Base-by-base conservation (phyloP, 345 rosid species). In the Boechera divaricarpa region DNA sequence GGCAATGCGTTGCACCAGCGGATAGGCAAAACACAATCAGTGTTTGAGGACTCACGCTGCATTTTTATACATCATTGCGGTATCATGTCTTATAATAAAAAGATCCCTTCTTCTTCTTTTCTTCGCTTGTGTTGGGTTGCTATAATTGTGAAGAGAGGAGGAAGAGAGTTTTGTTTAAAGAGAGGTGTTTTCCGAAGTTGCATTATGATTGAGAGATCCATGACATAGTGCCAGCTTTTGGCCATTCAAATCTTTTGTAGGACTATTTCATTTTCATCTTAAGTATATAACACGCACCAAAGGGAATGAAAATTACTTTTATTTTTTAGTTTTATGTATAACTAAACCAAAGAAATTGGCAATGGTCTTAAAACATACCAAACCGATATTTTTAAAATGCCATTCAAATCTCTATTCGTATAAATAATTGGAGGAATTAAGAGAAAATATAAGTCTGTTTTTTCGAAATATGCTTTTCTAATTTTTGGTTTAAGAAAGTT, bases 1-100 rank as follows among this genome's bases (percentile, higher is more conserved):
- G 99, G 99, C 94, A 84, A 59, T 89, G 96, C 33, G 99, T 93
- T 39, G 97, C 99, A 63, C 97, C 98, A 53, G 74, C 83, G 3
- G 93, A 93, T 73, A 83, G 86, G 86, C 88, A 83, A 76, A 82
- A 77, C 70, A 45, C 31, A 59, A 81, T 90, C 12, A 81, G 44
- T 13, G 84, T 88, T 61, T 88, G 76, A 85, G 80, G 75, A 36
- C 18, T 24, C 68, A 11, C 36, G 5, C 55, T 60, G 12, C 60
- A 48, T 35, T 35, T 47, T 56, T 65, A 15, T 31, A 26, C 75
- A 35, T 39, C 55, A 13, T 6, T 31, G 44, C 3, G 36, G 74
- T 53, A 53, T 63, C 60, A 69, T 69, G 44, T 53, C 21, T 61
- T 26, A 60, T n/a, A 63, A 69, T 52, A 69, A 31, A 31, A 31